Conservation (phyloP, 176 grass and related monocot species). For the Themeda triandra region DNA sequence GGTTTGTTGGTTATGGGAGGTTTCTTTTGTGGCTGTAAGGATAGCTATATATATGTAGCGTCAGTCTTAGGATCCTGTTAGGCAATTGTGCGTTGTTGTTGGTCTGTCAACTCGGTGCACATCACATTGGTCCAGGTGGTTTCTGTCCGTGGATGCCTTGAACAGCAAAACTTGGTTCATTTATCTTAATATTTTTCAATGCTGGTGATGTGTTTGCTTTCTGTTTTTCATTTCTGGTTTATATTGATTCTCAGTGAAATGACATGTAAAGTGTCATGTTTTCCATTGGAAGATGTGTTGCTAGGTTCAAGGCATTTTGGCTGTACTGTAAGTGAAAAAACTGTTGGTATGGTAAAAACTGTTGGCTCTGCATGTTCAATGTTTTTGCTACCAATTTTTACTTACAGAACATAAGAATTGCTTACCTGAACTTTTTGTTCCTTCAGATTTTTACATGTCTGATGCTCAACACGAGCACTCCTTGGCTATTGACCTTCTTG, state of each 20-base stretch:
- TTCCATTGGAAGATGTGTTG: background rate
- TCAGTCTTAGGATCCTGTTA: conserved; percentile 39
- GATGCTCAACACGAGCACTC: conserved; percentile 85
- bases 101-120: conserved; percentile 5
- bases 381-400: background rate
- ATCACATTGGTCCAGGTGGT: conserved; percentile 24
- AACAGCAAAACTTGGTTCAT: conserved; percentile 25
- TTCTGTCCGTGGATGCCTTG: conserved; percentile 28
- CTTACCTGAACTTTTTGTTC: conserved; percentile 18
- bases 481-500: conserved; percentile 58
- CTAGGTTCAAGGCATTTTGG: conserved; percentile 13
- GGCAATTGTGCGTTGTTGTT: conserved; percentile 23
- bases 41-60: conserved; percentile 35
- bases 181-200: background rate
- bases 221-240: no score
- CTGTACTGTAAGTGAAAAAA: background rate
- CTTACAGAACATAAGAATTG: background rate
- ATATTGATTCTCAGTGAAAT: no score
- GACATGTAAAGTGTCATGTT: background rate
- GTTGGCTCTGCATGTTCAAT: background rate
- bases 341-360: background rate
- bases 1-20: no score
- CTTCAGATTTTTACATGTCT: conserved; percentile 91
- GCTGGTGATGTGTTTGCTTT: background rate
- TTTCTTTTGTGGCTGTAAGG: conserved; percentile 1